phyloP scores from a whole-genome alignment of 768 basidiomycete genomes.

The Tubosaeta brunneosetosa region DNA sequence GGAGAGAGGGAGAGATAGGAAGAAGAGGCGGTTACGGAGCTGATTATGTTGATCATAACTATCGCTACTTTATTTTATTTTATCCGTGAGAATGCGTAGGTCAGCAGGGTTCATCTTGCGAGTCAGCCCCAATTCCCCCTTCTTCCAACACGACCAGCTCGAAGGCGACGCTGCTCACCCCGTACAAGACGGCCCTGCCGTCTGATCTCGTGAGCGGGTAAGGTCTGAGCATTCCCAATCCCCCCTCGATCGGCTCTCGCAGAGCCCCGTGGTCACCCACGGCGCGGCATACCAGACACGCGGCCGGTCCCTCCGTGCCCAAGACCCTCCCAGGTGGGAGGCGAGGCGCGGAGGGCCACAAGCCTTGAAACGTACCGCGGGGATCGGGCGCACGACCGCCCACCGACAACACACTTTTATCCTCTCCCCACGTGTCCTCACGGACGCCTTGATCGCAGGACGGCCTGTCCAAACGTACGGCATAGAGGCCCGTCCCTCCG shows the following conservation, averaged over 20 bases:
- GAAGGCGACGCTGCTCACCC: conserved; percentile 53
- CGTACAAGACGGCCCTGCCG: conserved; percentile 39
- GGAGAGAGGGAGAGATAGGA: conserved; percentile 21
- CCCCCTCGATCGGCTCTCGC: conserved; percentile 61
- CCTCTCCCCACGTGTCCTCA: conserved; percentile 15
- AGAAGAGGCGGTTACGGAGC: conserved; percentile 26
- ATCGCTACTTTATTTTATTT: neutral
- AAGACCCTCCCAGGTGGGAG: conserved; percentile 37
- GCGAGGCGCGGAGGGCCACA: conserved; percentile 14
- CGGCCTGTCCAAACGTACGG: neutral
- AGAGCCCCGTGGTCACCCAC: conserved; percentile 53
- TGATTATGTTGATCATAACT: conserved; percentile 1
- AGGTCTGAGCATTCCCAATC: conserved; percentile 75
- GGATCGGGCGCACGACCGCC: conserved; percentile 39
- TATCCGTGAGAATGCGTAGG: neutral
- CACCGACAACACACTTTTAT: neutral
- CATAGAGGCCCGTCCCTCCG: neutral
- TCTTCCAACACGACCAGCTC: conserved; percentile 32
- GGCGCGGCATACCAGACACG: conserved; percentile 69
- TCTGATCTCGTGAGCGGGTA: conserved; percentile 65
- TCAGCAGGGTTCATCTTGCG: neutral
- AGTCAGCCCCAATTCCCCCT: too few relatives aligned
- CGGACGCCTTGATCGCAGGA: conserved; percentile 13
- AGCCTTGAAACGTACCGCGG: conserved; percentile 54
- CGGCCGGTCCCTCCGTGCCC: conserved; percentile 27